phyloP scores from a whole-genome alignment of 768 basidiomycete genomes.

The Boletus bicolor region DNA sequence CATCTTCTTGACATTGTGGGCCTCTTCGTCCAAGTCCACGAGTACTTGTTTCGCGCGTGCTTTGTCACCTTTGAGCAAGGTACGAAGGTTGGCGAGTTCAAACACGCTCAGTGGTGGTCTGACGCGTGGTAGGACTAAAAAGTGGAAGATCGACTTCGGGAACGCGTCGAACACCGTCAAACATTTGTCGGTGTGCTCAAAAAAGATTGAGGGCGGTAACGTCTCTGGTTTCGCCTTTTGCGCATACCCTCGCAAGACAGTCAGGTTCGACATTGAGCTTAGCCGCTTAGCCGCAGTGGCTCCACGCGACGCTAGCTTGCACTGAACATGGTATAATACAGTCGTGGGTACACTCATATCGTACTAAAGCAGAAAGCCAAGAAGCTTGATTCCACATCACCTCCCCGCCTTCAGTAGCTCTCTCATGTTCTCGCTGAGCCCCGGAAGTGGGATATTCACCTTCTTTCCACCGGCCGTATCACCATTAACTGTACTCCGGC shows the following conservation, averaged over 20 bases:
- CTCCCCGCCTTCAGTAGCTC: slow-evolving; percentile 52
- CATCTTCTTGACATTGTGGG: slow-evolving; percentile 50
- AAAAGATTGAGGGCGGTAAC: slow-evolving; percentile 59
- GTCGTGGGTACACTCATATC: slow-evolving; percentile 3
- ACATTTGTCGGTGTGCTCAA: slow-evolving; percentile 50
- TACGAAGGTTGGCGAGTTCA: slow-evolving; percentile 52
- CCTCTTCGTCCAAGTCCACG: slow-evolving; percentile 50
- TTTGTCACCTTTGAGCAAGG: slow-evolving; percentile 55
- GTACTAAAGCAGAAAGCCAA: slow-evolving; percentile 1
- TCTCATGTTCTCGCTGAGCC: slow-evolving; percentile 60
- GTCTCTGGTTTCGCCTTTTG: slow-evolving; percentile 41
- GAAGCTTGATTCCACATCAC: slow-evolving; percentile 8
- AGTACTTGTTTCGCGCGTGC: slow-evolving; percentile 54
- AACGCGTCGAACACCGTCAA: slow-evolving; percentile 72
- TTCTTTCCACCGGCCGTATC: slow-evolving; percentile 12
- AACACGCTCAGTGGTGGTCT: slow-evolving; percentile 28
- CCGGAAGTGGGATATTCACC: slow-evolving; percentile 40
- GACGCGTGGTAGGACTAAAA: slow-evolving; percentile 74
- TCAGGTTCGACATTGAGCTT: slow-evolving; percentile 40
- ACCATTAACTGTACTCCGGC: slow-evolving; percentile 17
- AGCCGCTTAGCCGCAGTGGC: background rate
- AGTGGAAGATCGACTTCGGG: slow-evolving; percentile 86
- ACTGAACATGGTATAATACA: slow-evolving; percentile 18
- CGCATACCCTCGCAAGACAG: slow-evolving; percentile 62
- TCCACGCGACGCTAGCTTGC: background rate